Evolutionary conservation across 352 stramenopile genomes (phyloP).

Genomic region (Peronospora farinosa): DNA sequence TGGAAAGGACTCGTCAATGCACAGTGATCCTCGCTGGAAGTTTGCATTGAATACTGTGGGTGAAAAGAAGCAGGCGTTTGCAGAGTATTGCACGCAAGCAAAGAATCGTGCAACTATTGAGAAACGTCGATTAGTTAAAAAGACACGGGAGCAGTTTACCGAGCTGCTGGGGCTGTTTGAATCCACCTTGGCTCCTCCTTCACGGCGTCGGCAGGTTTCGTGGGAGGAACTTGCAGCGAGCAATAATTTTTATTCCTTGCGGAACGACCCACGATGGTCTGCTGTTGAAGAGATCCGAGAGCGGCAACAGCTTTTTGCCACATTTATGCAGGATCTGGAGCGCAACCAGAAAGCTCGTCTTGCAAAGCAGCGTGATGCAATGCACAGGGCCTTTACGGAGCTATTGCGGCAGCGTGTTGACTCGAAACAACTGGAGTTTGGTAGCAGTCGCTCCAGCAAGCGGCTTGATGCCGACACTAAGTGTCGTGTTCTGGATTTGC

Average conservation of each 20-base stretch:
- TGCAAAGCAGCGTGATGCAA: constrained; percentile 34
- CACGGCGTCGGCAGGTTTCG: constrained; percentile 15
- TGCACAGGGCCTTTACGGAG: constrained; percentile 38
- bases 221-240: constrained; percentile 52
- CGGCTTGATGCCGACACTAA: constrained; percentile 46
- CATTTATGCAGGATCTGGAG: constrained; percentile 57
- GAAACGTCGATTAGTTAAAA: constrained; percentile 62
- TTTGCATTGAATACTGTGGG: constrained; percentile 57
- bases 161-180: constrained; percentile 59
- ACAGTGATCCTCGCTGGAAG: constrained; percentile 59
- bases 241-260: constrained; percentile 47
- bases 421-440: constrained; percentile 24
- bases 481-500: constrained; percentile 34
- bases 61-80: constrained; percentile 81
- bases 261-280: constrained; percentile 58
- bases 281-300: constrained; percentile 58
- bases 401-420: constrained; percentile 37
- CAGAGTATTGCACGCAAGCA: constrained; percentile 72
- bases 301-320: constrained; percentile 60
- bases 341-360: constrained; percentile 45
- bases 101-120: constrained; percentile 68
- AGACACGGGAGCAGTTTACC: constrained; percentile 64
- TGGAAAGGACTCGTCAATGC: constrained; percentile 41
- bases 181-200: constrained; percentile 26
- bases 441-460: constrained; percentile 16